Conservation (phyloP, 2,329 filamentous ascomycete species). For the Fusarium nelsonii region DNA sequence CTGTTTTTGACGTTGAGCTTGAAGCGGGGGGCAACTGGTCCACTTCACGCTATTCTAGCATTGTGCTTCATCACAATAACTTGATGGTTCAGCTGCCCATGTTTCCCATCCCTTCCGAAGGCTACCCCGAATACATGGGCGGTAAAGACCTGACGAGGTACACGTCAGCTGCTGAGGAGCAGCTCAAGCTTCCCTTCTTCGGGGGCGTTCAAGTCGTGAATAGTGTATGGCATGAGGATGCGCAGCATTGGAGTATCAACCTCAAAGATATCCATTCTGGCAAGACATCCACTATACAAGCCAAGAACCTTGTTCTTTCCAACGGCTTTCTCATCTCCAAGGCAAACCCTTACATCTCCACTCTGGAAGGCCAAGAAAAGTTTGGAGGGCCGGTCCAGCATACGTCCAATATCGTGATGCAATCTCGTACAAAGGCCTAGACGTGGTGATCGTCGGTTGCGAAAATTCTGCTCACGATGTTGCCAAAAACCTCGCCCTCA, state of each 20-base stretch:
- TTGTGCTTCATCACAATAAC: background rate
- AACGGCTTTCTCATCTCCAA: constrained; percentile 4
- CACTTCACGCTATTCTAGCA: background rate
- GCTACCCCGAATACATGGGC: background rate
- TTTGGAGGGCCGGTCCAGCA: background rate
- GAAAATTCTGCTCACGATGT: background rate
- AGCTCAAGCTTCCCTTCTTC: constrained; percentile 3
- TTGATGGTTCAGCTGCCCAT: background rate
- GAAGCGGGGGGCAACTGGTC: background rate
- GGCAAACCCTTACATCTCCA: background rate
- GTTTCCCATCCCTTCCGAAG: background rate
- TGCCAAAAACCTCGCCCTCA: background rate
- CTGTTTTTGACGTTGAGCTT: background rate
- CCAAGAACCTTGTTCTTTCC: background rate
- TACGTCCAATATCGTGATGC: background rate
- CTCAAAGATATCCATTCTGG: background rate
- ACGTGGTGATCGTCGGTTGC: background rate
- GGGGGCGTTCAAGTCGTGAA: background rate
- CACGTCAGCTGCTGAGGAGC: background rate
- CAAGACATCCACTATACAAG: background rate
- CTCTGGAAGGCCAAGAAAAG: background rate
- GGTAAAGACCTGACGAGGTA: background rate
- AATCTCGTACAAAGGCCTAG: background rate
- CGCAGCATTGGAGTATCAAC: background rate
- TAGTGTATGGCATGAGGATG: background rate